These are phyloP conservation scores for Moesziomyces parantarcticus DNA, from an alignment of 1,284 basidiomycete genomes.

Conservation along the genomic window DNA sequence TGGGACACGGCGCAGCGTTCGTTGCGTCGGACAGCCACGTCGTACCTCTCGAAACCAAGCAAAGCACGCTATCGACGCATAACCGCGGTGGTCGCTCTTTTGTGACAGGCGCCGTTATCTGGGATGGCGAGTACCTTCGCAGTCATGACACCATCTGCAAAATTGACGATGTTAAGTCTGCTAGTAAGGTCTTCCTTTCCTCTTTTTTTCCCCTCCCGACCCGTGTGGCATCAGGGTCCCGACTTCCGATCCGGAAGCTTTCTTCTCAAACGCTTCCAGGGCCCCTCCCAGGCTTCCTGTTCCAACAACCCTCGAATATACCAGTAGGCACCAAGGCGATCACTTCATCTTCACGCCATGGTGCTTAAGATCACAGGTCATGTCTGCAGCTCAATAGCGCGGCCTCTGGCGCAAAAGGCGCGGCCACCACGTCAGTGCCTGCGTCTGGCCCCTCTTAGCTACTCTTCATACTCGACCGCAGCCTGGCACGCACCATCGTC, in stretches of 20 bases:
- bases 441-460: neutral
- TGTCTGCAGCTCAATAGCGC: no score
- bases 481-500: no score
- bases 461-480: no score
- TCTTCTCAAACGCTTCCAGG: constrained; percentile 16
- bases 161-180: neutral
- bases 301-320: no score
- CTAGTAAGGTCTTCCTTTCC: neutral
- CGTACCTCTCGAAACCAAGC: constrained; percentile 5
- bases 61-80: constrained; percentile 16
- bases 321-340: no score
- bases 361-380: no score
- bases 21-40: no score
- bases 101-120: constrained; percentile 24
- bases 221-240: constrained; percentile 7
- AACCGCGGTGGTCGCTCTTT: constrained; percentile 15
- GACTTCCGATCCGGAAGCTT: constrained; percentile 30
- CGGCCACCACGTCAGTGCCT: neutral
- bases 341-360: no score
- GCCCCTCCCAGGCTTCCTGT: no score
- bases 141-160: constrained; percentile 40
- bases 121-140: constrained; percentile 36
- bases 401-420: no score
- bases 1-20: no score
- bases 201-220: neutral